Percentiles rank a stretch among this genome's conserved stretches.
These are phyloP conservation scores for Pseudozyma pruni DNA, from an alignment of 1,284 basidiomycete genomes.

Conservation along the genomic window DNA sequence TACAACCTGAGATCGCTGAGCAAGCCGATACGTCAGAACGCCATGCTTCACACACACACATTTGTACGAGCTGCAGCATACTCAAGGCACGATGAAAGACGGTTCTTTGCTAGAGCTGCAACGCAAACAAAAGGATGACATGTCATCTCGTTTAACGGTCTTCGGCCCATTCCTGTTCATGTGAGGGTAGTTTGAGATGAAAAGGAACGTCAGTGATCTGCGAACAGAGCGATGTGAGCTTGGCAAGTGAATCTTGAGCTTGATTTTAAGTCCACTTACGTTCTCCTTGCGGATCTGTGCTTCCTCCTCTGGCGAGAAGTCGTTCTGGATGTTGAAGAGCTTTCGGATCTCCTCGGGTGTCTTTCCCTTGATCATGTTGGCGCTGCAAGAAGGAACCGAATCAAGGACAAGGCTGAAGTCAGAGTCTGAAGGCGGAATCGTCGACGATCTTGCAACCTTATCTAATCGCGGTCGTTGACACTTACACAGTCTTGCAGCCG, in stretches of 20 bases:
- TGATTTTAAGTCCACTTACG: conserved; percentile 68
- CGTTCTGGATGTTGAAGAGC: conserved; percentile 81
- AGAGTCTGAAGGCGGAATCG: background rate
- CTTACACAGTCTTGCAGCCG: conserved; percentile 93
- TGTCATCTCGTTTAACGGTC: conserved; percentile 48
- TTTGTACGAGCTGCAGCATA: too few species aligned
- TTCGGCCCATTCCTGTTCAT: conserved; percentile 64
- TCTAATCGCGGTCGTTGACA: background rate
- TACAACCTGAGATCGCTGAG: too few species aligned
- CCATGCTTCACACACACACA: too few species aligned
- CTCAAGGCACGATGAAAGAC: too few species aligned
- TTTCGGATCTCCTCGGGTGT: conserved; percentile 95
- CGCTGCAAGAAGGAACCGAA: conserved; percentile 66
- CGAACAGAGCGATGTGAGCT: background rate
- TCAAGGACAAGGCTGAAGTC: background rate
- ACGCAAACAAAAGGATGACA: conserved; percentile 1
- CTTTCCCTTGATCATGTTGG: conserved; percentile 99
- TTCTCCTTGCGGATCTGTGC: conserved; percentile 99
- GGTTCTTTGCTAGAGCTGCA: conserved; percentile 6
- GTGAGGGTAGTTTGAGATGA: background rate
- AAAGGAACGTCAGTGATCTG: background rate
- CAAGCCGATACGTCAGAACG: too few species aligned
- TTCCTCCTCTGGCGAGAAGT: conserved; percentile 99
- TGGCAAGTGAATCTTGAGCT: background rate
- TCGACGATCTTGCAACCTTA: background rate